phyloP scores from a whole-genome alignment of 1,284 basidiomycete genomes.

The Tetrapyrgos nigripes region DNA sequence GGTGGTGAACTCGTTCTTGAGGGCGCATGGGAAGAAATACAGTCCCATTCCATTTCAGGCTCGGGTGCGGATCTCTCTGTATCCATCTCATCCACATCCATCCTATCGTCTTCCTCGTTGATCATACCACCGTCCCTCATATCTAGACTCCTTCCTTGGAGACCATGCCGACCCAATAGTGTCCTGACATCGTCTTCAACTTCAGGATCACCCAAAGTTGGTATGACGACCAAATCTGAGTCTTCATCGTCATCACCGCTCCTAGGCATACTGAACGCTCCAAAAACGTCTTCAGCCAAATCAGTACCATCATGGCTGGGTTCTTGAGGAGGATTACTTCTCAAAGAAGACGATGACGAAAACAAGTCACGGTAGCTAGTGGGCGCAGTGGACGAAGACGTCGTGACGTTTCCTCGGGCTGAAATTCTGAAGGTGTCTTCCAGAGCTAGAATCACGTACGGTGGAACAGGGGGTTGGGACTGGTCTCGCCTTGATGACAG shows the following conservation, averaged over 20 bases:
- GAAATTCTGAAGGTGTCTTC: constrained; percentile 64
- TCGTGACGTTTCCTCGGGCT: constrained; percentile 8
- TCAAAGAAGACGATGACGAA: not conserved
- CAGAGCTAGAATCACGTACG: constrained; percentile 53
- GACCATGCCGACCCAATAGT: constrained; percentile 55
- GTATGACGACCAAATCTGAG: constrained; percentile 56
- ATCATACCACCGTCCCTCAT: constrained; percentile 5
- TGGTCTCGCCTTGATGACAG: constrained; percentile 25
- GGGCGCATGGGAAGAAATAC: constrained; percentile 31
- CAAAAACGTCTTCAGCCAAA: not conserved
- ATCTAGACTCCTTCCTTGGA: constrained; percentile 28
- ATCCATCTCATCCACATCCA: constrained; percentile 36
- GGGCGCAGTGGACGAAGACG: constrained; percentile 1
- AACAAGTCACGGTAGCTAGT: too few species aligned
- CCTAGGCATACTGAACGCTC: not conserved
- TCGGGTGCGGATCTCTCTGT: constrained; percentile 18
- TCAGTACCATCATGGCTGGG: not conserved
- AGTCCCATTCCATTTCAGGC: constrained; percentile 26
- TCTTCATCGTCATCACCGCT: constrained; percentile 20
- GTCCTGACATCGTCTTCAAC: constrained; percentile 68
- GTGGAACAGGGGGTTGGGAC: constrained; percentile 21
- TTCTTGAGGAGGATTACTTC: not conserved
- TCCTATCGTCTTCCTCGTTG: constrained; percentile 36
- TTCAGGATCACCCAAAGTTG: constrained; percentile 60
- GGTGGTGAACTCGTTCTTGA: constrained; percentile 29